These are phyloP conservation scores for Leucocoprinus leucothites DNA, from an alignment of 768 basidiomycete species.

Conservation along the genomic window DNA sequence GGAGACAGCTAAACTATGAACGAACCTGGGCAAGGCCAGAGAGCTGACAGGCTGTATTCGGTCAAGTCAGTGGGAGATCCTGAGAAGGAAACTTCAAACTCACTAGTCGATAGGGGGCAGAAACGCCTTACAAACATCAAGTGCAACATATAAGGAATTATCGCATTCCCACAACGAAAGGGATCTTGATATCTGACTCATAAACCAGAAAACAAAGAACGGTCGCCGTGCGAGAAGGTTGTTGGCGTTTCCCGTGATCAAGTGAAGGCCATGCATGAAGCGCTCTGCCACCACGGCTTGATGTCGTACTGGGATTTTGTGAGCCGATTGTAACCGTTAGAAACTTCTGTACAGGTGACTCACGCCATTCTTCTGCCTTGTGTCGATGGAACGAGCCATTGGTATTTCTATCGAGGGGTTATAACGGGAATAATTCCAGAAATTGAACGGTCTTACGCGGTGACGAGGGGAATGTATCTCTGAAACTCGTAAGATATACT, in stretches of 20 bases:
- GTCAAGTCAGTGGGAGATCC: slow-evolving; percentile 12
- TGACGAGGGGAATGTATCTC: slow-evolving; percentile 57
- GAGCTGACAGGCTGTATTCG: slow-evolving; percentile 37
- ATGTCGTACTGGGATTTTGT: slow-evolving; percentile 45
- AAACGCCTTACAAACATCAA: slow-evolving; percentile 62
- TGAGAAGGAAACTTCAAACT: slow-evolving; percentile 13
- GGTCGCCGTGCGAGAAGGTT: slow-evolving; percentile 55
- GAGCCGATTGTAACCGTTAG: neutral
- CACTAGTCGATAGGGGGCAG: slow-evolving; percentile 59
- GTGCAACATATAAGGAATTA: slow-evolving; percentile 50
- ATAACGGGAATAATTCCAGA: neutral
- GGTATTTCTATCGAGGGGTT: slow-evolving; percentile 26
- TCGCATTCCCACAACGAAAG: slow-evolving; percentile 62
- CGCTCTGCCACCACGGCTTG: slow-evolving; percentile 59
- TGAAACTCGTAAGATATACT: slow-evolving; percentile 69
- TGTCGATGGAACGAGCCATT: slow-evolving; percentile 45
- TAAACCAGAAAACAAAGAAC: slow-evolving; percentile 74
- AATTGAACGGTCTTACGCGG: slow-evolving; percentile 37
- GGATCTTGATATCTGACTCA: slow-evolving; percentile 65
- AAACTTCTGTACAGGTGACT: slow-evolving; percentile 22
- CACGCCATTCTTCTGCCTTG: slow-evolving; percentile 70
- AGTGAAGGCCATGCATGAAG: slow-evolving; percentile 55
- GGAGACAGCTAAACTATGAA: slow-evolving; percentile 4
- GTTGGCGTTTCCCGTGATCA: slow-evolving; percentile 53
- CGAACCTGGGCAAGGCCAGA: slow-evolving; percentile 67